A percentile compares a stretch with the other conserved stretches of the same genome.
Evolutionary conservation across 2,329 filamentous ascomycete species (phyloP).

Genomic region (Nothophaeocryptopus gaeumannii): DNA sequence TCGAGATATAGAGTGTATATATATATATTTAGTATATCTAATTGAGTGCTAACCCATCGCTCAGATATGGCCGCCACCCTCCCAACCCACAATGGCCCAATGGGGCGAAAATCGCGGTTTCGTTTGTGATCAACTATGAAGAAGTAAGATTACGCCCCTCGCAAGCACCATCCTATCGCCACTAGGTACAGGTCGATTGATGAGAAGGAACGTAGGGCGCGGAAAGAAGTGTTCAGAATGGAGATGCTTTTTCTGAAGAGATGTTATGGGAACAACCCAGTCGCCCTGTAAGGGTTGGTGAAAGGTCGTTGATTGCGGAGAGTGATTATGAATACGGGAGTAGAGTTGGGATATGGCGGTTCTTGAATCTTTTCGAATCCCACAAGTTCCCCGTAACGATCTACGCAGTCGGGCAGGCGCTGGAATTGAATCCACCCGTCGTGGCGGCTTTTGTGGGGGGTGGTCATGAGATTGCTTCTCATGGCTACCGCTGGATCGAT

Average conservation of each 20-base stretch:
- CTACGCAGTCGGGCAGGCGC: conserved; percentile 49
- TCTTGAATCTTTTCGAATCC: conserved; percentile 48
- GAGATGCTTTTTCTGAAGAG: conserved; percentile 39
- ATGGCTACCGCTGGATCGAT: conserved; percentile 52
- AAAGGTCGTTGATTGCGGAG: conserved; percentile 47
- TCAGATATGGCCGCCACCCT: conserved; percentile 22
- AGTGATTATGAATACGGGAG: conserved; percentile 51
- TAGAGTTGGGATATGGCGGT: conserved; percentile 48
- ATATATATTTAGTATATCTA: too few species aligned
- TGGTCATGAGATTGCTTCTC: conserved; percentile 50
- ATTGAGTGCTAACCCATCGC: too few species aligned
- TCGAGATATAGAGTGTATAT: too few species aligned
- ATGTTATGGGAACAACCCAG: conserved; percentile 38
- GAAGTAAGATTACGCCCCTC: too few species aligned
- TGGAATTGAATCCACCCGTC: conserved; percentile 49
- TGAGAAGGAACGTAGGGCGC: too few species aligned
- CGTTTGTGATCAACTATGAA: conserved; percentile 47
- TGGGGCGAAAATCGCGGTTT: conserved; percentile 44
- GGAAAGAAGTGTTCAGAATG: conserved; percentile 39
- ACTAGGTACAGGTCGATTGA: too few species aligned
- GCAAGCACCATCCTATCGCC: too few species aligned
- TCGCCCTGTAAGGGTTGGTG: conserved; percentile 20
- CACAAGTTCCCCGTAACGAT: conserved; percentile 48
- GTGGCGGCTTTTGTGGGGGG: conserved; percentile 46
- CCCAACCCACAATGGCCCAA: conserved; percentile 39